phyloP scores from a whole-genome alignment of 805 yeast species.

The Hanseniaspora valbyensis region DNA sequence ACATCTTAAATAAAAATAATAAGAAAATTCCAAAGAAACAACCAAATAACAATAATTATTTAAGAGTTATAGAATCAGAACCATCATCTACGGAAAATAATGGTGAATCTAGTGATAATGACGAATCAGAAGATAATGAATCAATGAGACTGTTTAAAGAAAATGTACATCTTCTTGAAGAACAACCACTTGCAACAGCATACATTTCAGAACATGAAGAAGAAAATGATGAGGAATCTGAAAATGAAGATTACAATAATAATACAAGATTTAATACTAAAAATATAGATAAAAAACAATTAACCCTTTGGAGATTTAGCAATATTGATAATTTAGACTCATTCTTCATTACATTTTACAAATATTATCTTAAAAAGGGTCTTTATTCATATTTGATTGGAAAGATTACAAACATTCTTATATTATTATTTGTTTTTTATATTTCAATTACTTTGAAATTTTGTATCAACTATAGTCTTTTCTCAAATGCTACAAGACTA shows the following conservation, averaged over 20 bases:
- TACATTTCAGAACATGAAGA: not conserved
- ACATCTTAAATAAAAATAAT: too few relatives aligned
- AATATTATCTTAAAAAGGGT: slow-evolving; percentile 79
- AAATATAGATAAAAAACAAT: slow-evolving; percentile 47
- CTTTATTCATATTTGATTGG: slow-evolving; percentile 62
- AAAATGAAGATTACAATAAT: slow-evolving; percentile 24
- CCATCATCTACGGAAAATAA: slow-evolving; percentile 7
- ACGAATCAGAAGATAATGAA: slow-evolving; percentile 2
- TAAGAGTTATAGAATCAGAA: slow-evolving; percentile 6
- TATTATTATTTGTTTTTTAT: slow-evolving; percentile 67
- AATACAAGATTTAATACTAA: slow-evolving; percentile 32
- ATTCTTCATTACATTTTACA: slow-evolving; percentile 71
- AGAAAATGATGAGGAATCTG: not conserved
- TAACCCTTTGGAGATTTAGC: slow-evolving; percentile 94
- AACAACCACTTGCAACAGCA: slow-evolving; percentile 3
- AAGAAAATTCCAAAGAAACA: not conserved
- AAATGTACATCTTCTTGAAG: slow-evolving; percentile 14
- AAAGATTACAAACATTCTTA: slow-evolving; percentile 54
- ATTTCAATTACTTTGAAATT: slow-evolving; percentile 68
- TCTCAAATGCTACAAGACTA: slow-evolving; percentile 28
- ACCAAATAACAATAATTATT: not conserved
- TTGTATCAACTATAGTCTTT: slow-evolving; percentile 60
- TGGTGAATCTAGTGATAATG: not conserved
- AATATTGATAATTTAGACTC: slow-evolving; percentile 84
- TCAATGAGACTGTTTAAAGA: slow-evolving; percentile 13